Percentiles rank a stretch among this genome's conserved stretches.
phyloP scores from a whole-genome alignment of 495 filamentous ascomycete genomes.

The Rhypophila decipiens region DNA sequence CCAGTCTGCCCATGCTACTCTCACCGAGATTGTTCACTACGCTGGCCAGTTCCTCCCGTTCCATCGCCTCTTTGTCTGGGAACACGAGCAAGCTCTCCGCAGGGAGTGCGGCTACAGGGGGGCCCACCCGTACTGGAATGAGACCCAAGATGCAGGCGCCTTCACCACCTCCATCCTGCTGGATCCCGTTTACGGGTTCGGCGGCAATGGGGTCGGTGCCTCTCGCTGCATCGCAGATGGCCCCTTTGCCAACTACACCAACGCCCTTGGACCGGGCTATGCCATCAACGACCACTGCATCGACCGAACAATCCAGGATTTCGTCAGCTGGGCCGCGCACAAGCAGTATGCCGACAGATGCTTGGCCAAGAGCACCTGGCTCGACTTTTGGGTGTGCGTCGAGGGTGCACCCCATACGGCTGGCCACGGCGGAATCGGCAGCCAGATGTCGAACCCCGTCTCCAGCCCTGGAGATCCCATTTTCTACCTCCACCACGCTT shows the following conservation, averaged over 20 bases:
- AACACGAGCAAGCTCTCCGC: constrained; percentile 37
- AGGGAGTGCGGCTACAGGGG: constrained; percentile 41
- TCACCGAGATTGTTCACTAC: too few species aligned
- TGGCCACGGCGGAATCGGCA: constrained; percentile 34
- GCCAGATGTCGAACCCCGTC: constrained; percentile 26
- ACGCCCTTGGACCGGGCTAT: background rate
- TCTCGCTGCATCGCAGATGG: constrained; percentile 33
- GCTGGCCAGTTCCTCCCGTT: constrained; percentile 42
- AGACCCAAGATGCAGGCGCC: constrained; percentile 32
- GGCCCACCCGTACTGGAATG: constrained; percentile 45
- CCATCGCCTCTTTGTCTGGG: constrained; percentile 41
- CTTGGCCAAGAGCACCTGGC: constrained; percentile 10
- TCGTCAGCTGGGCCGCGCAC: background rate
- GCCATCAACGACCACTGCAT: constrained; percentile 25
- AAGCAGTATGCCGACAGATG: background rate
- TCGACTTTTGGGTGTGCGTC: constrained; percentile 29
- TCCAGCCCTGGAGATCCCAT: constrained; percentile 37
- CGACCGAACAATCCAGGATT: constrained; percentile 24
- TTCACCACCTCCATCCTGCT: constrained; percentile 29
- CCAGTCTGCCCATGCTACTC: too few species aligned
- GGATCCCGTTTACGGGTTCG: constrained; percentile 30
- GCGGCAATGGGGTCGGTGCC: constrained; percentile 31
- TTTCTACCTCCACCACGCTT: constrained; percentile 47
- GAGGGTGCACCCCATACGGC: constrained; percentile 30
- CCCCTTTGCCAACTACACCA: constrained; percentile 31